Evolutionary conservation across 495 filamentous ascomycete genomes (phyloP).

Genomic region (Annulohypoxylon nitens): DNA sequence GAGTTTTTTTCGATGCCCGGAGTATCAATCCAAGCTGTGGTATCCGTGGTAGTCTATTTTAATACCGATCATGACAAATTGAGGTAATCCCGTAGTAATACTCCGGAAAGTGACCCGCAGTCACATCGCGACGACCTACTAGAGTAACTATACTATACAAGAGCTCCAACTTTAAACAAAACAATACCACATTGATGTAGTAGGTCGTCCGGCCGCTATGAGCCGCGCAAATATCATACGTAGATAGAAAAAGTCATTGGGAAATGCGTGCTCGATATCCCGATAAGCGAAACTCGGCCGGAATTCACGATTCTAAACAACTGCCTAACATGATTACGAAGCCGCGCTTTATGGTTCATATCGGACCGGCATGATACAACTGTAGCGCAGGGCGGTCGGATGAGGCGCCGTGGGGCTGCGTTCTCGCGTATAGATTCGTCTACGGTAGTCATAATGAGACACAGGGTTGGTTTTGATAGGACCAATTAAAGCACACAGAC

Average conservation of each 20-base stretch:
- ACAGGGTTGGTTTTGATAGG: constrained; percentile 7
- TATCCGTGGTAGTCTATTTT: constrained; percentile 16
- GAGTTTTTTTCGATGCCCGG: constrained; percentile 3
- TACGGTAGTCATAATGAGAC: constrained; percentile 38
- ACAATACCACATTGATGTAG: constrained; percentile 36
- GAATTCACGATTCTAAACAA: constrained; percentile 17
- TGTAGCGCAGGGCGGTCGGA: constrained; percentile 25
- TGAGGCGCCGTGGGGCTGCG: constrained; percentile 33
- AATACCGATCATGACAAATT: constrained; percentile 46
- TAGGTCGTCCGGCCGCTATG: constrained; percentile 12
- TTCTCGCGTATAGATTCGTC: constrained; percentile 22
- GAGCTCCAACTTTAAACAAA: constrained; percentile 29
- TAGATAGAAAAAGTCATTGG: constrained; percentile 21
- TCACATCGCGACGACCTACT: constrained; percentile 46
- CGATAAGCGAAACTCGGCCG: constrained; percentile 35
- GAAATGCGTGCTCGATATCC: constrained; percentile 25
- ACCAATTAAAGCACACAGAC: constrained; percentile 30
- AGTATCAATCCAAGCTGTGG: neutral
- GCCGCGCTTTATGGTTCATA: constrained; percentile 36
- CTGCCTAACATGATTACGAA: constrained; percentile 38
- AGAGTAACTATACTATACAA: constrained; percentile 29
- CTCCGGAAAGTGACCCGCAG: constrained; percentile 39
- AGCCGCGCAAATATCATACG: constrained; percentile 23
- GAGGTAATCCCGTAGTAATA: constrained; percentile 42
- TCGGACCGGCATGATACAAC: constrained; percentile 43